A percentile compares a stretch with the other conserved stretches of the same genome.
phyloP scores from a whole-genome alignment of 2,329 filamentous ascomycete genomes.

The Neonectria magnoliae region DNA sequence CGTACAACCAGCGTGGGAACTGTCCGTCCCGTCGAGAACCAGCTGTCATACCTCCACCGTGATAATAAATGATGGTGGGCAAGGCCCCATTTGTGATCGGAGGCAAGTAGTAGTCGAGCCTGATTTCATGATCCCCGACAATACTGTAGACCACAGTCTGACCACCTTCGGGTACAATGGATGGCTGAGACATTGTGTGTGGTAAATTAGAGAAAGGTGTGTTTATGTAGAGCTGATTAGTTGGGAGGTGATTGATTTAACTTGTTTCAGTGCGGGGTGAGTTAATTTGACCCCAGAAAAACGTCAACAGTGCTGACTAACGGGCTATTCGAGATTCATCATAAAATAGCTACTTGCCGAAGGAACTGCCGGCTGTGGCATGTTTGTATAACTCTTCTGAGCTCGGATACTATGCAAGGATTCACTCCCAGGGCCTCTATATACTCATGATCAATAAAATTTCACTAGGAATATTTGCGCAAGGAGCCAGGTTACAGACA shows the following conservation, averaged over 20 bases:
- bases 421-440: no score
- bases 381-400: no score
- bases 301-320: background rate
- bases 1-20: conserved; percentile 15
- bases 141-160: conserved; percentile 14
- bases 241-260: background rate
- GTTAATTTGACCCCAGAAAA: background rate
- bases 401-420: no score
- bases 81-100: background rate
- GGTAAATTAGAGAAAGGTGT: background rate
- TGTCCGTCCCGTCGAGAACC: conserved; percentile 11
- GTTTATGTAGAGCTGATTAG: background rate
- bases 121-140: conserved; percentile 10
- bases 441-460: no score
- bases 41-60: conserved; percentile 20
- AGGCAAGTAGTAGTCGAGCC: conserved; percentile 16
- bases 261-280: background rate
- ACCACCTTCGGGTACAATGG: background rate
- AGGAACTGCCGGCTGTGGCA: background rate
- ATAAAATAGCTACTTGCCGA: background rate
- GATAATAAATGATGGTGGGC: conserved; percentile 10
- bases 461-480: no score
- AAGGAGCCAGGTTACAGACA: no score
- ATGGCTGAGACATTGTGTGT: background rate
- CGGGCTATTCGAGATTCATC: background rate